Base-by-base conservation (phyloP, 345 rosid species). In the Carallia brachiata region DNA sequence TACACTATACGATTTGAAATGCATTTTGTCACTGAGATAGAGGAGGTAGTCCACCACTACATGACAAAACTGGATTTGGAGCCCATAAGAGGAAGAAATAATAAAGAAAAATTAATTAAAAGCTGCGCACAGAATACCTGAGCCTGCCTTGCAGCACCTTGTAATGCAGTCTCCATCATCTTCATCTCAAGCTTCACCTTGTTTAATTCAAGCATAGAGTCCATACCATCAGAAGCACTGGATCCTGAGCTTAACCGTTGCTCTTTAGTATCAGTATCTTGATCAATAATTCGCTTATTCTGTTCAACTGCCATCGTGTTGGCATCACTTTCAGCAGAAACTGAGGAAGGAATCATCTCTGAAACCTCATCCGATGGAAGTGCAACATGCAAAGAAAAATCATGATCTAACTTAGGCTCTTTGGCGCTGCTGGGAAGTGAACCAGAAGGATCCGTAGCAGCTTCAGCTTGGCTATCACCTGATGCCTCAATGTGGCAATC, bases 131-230 rank as follows among this genome's bases (percentile, higher is more conserved):
- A 19, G 15, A 68, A 79, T 88, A 96, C 99, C 99, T 96, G 98
- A 63, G 99, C 89, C 89, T 92, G 99, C 83, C 97, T 92, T 68
- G 99, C 99, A 82, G 99, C 99, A 82, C 98, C 96, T 79, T 88
- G 97, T 78, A 96, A 76, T 66, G 99, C 99, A 52, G 87, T 77
- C 84, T 96, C 99, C 88, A 96, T 89, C 94, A 90, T 87, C 78
- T 90, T 87, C 89, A 90, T 83, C 79, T 96, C 98, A 80, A 65
- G 87, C 83, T 86, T 96, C 65, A 89, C 76, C 77, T 82, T 96
- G 83, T 85, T 96, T 74, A 96, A 66, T 80, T 96, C 97, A 65
- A 71, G 75, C 65, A 67, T 40, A 50, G 83, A 69, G 75, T 78
- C 87, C 52, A 70, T 54, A 48, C 86, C 69, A 75, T 76, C 85